phyloP scores from a whole-genome alignment of 1,139 yeast genomes.

The Debaryomyces sp. region DNA sequence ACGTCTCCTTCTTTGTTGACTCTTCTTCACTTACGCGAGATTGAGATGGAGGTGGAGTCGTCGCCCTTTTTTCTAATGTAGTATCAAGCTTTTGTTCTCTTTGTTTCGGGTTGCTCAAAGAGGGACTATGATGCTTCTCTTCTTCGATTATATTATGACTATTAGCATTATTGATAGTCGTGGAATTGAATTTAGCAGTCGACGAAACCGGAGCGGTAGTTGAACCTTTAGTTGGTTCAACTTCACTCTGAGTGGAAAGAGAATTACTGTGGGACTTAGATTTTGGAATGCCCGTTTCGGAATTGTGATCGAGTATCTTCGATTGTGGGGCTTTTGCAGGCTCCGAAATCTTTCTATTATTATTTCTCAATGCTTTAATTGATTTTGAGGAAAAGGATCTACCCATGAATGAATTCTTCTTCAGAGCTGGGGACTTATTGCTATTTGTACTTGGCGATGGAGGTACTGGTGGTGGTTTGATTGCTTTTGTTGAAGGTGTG shows the following conservation, averaged over 20 bases:
- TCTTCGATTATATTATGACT: slow-evolving; percentile 7
- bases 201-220: slow-evolving; percentile 46
- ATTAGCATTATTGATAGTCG: slow-evolving; percentile 10
- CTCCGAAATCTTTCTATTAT: slow-evolving; percentile 26
- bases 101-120: slow-evolving; percentile 19
- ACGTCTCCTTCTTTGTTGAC: slow-evolving; percentile 4
- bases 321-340: slow-evolving; percentile 22
- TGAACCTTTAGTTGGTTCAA: slow-evolving; percentile 26
- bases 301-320: not conserved
- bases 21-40: slow-evolving; percentile 5
- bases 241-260: slow-evolving; percentile 28
- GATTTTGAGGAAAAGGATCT: slow-evolving; percentile 46
- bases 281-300: slow-evolving; percentile 36
- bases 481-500: slow-evolving; percentile 7
- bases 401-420: slow-evolving; percentile 28
- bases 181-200: slow-evolving; percentile 30
- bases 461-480: slow-evolving; percentile 5
- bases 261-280: slow-evolving; percentile 48
- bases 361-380: slow-evolving; percentile 33
- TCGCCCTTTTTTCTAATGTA: slow-evolving; percentile 37
- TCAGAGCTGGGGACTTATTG: slow-evolving; percentile 17
- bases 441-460: slow-evolving; percentile 13
- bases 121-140: slow-evolving; percentile 11
- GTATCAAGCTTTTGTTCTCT: slow-evolving; percentile 27
- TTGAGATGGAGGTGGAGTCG: slow-evolving; percentile 25